phyloP scores from a whole-genome alignment of 2,329 filamentous ascomycete species.

The Mariannaea elegans region DNA sequence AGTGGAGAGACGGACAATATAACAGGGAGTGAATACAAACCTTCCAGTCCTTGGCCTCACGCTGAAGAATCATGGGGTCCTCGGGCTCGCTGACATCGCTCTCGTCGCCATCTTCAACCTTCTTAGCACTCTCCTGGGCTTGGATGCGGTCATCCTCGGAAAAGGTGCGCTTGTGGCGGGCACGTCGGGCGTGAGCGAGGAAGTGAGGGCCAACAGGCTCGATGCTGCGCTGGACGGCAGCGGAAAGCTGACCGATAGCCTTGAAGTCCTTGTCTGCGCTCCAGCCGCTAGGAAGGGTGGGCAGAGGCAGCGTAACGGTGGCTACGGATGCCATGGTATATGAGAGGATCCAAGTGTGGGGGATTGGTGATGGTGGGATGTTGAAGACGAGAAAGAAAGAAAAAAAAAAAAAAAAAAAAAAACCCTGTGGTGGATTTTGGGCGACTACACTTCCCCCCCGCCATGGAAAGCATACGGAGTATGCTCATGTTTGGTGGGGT shows the following conservation, averaged over 20 bases:
- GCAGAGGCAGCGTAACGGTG: constrained; percentile 72
- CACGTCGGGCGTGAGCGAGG: constrained; percentile 94
- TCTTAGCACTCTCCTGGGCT: constrained; percentile 93
- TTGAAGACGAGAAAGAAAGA: constrained; percentile 19
- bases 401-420: no score
- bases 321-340: constrained; percentile 69
- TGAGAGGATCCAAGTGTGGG: constrained; percentile 21
- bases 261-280: constrained; percentile 92
- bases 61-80: constrained; percentile 88
- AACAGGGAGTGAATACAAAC: constrained; percentile 55
- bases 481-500: constrained; percentile 33
- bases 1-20: background rate
- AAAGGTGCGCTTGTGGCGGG: constrained; percentile 96
- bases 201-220: constrained; percentile 98
- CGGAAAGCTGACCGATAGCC: constrained; percentile 77
- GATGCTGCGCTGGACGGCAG: constrained; percentile 83
- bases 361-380: constrained; percentile 28
- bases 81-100: constrained; percentile 94
- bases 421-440: constrained; percentile 26
- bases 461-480: constrained; percentile 20
- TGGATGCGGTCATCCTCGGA: constrained; percentile 98
- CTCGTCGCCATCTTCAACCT: constrained; percentile 89
- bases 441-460: constrained; percentile 33
- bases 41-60: constrained; percentile 99
- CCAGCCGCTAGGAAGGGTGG: constrained; percentile 83